Percentiles rank a stretch among this genome's conserved stretches.
These are phyloP conservation scores for Pythium vanterpoolii DNA, from an alignment of 352 stramenopile species.

Conservation along the genomic window DNA sequence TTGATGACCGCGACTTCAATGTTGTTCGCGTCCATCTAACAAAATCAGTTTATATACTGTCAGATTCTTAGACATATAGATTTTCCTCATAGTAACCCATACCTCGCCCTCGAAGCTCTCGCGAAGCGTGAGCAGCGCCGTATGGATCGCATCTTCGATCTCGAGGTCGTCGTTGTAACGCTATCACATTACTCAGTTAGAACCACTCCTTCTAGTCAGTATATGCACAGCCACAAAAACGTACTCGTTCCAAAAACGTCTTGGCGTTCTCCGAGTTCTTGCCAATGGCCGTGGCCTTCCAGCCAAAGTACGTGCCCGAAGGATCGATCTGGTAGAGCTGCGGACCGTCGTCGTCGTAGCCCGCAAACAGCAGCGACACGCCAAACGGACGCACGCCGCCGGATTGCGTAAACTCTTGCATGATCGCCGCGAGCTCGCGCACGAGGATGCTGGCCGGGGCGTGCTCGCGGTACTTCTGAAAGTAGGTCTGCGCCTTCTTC, in stretches of 20 bases:
- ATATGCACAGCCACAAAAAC: conserved; percentile 32
- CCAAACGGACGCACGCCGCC: conserved; percentile 98
- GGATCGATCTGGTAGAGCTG: conserved; percentile 98
- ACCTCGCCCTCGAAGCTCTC: conserved; percentile 98
- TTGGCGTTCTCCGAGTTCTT: conserved; percentile 97
- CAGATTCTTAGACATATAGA: neutral
- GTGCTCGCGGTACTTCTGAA: conserved; percentile 93
- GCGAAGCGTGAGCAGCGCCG: conserved; percentile 96
- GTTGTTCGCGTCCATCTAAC: conserved; percentile 97
- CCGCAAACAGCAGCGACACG: conserved; percentile 96
- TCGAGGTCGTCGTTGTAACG: conserved; percentile 97
- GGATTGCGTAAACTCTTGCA: conserved; percentile 98
- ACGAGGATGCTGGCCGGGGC: conserved; percentile 96
- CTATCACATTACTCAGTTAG: conserved; percentile 26
- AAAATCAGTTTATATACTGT: neutral
- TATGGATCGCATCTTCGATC: conserved; percentile 99
- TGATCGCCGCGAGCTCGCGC: conserved; percentile 95
- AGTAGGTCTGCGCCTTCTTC: conserved; percentile 98
- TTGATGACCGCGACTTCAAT: conserved; percentile 98
- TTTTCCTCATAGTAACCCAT: neutral
- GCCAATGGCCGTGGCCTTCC: conserved; percentile 98
- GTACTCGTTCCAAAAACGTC: conserved; percentile 97
- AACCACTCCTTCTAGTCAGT: neutral
- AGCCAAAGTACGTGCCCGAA: conserved; percentile 96
- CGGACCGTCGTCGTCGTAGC: conserved; percentile 91